phyloP scores from a whole-genome alignment of 176 grass and related monocot genomes.

The Musa schizocarpa region DNA sequence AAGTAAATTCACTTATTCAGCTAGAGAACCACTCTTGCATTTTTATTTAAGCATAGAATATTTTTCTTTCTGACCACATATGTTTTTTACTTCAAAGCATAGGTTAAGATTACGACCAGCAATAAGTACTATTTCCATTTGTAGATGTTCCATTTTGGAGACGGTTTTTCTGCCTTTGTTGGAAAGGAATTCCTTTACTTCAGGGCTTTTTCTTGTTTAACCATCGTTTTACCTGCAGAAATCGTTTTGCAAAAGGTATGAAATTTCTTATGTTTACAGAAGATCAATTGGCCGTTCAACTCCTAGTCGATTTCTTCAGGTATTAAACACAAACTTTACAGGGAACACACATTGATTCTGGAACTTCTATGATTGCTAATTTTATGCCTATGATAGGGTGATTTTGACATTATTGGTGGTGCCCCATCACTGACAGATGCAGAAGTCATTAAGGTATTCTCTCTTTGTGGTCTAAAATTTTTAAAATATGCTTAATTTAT shows the following conservation, averaged over 20 bases:
- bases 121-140: not conserved
- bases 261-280: slow-evolving; percentile 93
- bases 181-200: not conserved
- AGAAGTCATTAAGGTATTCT: slow-evolving; percentile 70
- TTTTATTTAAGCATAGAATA: not conserved
- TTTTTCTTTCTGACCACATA: not conserved
- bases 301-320: slow-evolving; percentile 87
- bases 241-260: slow-evolving; percentile 73
- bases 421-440: slow-evolving; percentile 65
- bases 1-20: too few relatives aligned
- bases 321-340: slow-evolving; percentile 5
- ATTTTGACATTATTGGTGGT: slow-evolving; percentile 97
- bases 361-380: slow-evolving; percentile 11
- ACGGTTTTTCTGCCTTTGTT: not conserved
- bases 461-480: slow-evolving; percentile 1
- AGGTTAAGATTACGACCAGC: not conserved
- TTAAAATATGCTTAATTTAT: not conserved
- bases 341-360: not conserved
- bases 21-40: not conserved
- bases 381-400: slow-evolving; percentile 45
- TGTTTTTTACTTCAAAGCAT: too few relatives aligned
- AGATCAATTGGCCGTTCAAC: slow-evolving; percentile 70
- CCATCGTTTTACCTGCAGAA: slow-evolving; percentile 28
- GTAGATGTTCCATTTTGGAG: not conserved
- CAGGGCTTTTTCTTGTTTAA: not conserved